Evolutionary conservation across 352 stramenopile species (phyloP).

Genomic region (Phytopythium sindhum): DNA sequence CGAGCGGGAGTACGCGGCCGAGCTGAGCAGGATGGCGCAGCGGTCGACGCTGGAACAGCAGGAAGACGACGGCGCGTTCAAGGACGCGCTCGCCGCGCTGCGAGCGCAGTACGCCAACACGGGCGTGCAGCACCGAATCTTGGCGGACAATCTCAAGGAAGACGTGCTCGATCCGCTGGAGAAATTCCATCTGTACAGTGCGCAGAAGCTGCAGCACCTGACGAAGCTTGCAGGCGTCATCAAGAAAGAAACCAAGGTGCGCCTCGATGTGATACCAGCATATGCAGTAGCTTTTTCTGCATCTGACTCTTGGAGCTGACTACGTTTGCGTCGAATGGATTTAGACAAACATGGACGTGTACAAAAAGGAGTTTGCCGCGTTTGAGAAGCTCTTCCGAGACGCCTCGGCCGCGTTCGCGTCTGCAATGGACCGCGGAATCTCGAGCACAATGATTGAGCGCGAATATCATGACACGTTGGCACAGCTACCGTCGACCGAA

Average conservation of each 20-base stretch:
- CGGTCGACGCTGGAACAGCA: slow-evolving; percentile 54
- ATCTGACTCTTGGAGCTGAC: neutral
- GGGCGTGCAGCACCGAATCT: slow-evolving; percentile 69
- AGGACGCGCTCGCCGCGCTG: slow-evolving; percentile 54
- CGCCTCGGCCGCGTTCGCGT: slow-evolving; percentile 49
- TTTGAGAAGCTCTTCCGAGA: slow-evolving; percentile 81
- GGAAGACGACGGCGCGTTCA: slow-evolving; percentile 43
- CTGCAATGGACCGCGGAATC: slow-evolving; percentile 71
- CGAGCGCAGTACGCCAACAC: slow-evolving; percentile 79
- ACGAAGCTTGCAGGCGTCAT: slow-evolving; percentile 50
- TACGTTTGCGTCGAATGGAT: neutral
- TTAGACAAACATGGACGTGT: slow-evolving; percentile 57
- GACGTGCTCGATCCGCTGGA: slow-evolving; percentile 76
- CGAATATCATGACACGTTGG: slow-evolving; percentile 55
- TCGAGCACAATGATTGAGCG: slow-evolving; percentile 68
- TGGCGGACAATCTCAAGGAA: slow-evolving; percentile 73
- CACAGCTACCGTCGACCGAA: slow-evolving; percentile 28
- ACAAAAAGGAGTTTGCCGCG: slow-evolving; percentile 60
- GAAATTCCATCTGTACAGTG: slow-evolving; percentile 46
- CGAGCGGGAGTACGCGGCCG: slow-evolving; percentile 67
- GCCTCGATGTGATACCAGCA: neutral
- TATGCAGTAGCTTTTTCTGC: neutral
- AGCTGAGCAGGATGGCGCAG: slow-evolving; percentile 61
- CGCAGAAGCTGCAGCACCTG: slow-evolving; percentile 52
- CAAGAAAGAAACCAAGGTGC: slow-evolving; percentile 78